These are phyloP conservation scores for Floccularia luteovirens DNA, from an alignment of 768 basidiomycete genomes.

Conservation along the genomic window DNA sequence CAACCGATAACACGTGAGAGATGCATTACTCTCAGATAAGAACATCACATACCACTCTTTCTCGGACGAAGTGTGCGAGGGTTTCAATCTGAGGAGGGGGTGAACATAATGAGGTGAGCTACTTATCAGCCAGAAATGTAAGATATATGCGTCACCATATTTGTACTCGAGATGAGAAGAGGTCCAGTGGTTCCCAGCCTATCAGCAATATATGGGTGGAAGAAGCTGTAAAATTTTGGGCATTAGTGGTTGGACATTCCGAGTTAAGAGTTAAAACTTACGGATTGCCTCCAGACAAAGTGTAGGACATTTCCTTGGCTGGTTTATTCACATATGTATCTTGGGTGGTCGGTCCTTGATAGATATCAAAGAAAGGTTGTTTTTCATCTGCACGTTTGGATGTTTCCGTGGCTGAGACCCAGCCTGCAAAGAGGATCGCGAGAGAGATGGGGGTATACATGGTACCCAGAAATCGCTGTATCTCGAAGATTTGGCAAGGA, in stretches of 20 bases:
- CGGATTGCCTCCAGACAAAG: slow-evolving; percentile 9
- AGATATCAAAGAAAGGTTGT: slow-evolving; percentile 6
- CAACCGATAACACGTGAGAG: background rate
- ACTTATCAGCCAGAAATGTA: too few relatives aligned
- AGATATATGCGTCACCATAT: slow-evolving; percentile 7
- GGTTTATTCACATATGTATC: slow-evolving; percentile 5
- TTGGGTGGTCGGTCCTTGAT: slow-evolving; percentile 4
- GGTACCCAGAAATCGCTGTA: too few relatives aligned
- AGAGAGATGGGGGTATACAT: too few relatives aligned
- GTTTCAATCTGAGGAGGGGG: slow-evolving; percentile 6
- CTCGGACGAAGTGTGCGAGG: slow-evolving; percentile 12
- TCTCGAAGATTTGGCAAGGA: too few relatives aligned
- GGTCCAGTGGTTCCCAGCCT: slow-evolving; percentile 9
- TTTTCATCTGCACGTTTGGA: too few relatives aligned
- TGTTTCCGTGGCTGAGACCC: too few relatives aligned
- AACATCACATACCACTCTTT: slow-evolving; percentile 8
- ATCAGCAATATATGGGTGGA: slow-evolving; percentile 7
- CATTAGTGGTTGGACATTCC: background rate
- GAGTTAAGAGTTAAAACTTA: slow-evolving; percentile 1
- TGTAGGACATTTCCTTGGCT: slow-evolving; percentile 6
- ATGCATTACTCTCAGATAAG: background rate
- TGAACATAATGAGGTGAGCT: background rate
- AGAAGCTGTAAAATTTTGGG: slow-evolving; percentile 3
- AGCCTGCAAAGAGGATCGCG: too few relatives aligned
- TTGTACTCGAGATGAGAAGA: slow-evolving; percentile 8